Percentiles rank a stretch among this genome's conserved stretches.
phyloP scores from a whole-genome alignment of 495 filamentous ascomycete genomes.

The Parachaetomium inaequale region DNA sequence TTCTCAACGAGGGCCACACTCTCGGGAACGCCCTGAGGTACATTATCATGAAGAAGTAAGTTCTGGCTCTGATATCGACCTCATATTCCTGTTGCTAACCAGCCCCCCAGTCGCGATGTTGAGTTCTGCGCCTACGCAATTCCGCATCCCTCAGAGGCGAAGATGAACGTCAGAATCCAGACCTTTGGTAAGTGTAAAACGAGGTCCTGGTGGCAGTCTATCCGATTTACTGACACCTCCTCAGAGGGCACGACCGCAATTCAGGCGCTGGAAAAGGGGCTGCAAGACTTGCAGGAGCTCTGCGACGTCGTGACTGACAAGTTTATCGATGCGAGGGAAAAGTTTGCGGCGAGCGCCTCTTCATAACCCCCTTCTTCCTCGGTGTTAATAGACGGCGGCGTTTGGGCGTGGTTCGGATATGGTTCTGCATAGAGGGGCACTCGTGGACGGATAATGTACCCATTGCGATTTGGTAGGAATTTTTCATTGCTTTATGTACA shows the following conservation, averaged over 20 bases:
- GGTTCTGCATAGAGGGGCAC: constrained; percentile 17
- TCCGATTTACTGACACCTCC: background rate
- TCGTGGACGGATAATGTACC: background rate
- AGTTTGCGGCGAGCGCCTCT: constrained; percentile 47
- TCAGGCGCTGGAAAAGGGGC: constrained; percentile 83
- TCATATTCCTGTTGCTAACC: constrained; percentile 6
- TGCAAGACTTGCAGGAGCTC: constrained; percentile 80
- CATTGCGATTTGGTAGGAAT: background rate
- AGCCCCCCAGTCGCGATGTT: constrained; percentile 67
- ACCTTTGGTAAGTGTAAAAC: constrained; percentile 68
- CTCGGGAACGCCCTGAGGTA: constrained; percentile 90
- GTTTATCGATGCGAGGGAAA: constrained; percentile 64
- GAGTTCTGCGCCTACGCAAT: constrained; percentile 99
- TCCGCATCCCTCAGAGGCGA: constrained; percentile 89
- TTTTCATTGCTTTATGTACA: constrained; percentile 32
- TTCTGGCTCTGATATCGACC: background rate
- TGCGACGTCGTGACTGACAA: constrained; percentile 89
- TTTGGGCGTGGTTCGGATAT: constrained; percentile 25
- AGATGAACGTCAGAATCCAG: constrained; percentile 97
- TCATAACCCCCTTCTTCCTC: constrained; percentile 10
- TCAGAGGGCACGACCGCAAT: constrained; percentile 74
- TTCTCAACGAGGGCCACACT: constrained; percentile 88
- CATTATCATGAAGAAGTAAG: constrained; percentile 97
- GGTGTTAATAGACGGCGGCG: constrained; percentile 23
- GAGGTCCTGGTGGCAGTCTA: background rate